Percentiles rank a stretch among this genome's conserved stretches.
Evolutionary conservation across 1,284 basidiomycete genomes (phyloP).

Genomic region (Ustilago lituana): DNA sequence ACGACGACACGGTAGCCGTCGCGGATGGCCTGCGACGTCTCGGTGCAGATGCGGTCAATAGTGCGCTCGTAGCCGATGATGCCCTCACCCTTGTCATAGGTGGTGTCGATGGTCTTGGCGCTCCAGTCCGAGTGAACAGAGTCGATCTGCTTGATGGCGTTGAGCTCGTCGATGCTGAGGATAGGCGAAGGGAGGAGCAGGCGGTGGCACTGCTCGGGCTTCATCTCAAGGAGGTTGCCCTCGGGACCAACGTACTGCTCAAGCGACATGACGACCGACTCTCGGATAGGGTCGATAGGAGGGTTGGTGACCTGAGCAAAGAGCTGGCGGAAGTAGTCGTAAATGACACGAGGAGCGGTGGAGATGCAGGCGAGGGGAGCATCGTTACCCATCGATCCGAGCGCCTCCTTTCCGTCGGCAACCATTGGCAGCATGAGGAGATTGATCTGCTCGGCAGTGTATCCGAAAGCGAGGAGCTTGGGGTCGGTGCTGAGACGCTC

Average conservation of each 20-base stretch:
- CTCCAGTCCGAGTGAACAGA: constrained; percentile 57
- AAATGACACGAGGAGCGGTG: constrained; percentile 59
- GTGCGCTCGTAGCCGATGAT: constrained; percentile 60
- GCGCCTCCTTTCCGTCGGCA: constrained; percentile 61
- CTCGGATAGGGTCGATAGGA: constrained; percentile 65
- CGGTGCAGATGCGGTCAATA: constrained; percentile 62
- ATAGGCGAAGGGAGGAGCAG: constrained; percentile 59
- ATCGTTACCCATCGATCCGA: constrained; percentile 66
- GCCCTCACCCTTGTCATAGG: constrained; percentile 61
- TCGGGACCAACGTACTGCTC: constrained; percentile 65
- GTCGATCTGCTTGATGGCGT: constrained; percentile 60
- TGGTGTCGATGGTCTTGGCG: constrained; percentile 62
- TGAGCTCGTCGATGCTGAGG: constrained; percentile 60
- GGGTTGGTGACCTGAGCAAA: constrained; percentile 67
- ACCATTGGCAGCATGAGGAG: constrained; percentile 65
- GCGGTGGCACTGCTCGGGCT: constrained; percentile 62
- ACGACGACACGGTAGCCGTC: constrained; percentile 58
- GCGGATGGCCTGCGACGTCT: constrained; percentile 61
- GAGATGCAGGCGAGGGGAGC: constrained; percentile 63
- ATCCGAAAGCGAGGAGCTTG: constrained; percentile 63
- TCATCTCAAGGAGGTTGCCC: constrained; percentile 65
- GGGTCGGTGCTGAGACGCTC: constrained; percentile 59
- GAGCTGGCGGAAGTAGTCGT: constrained; percentile 66
- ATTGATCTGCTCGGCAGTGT: constrained; percentile 64
- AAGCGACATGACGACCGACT: constrained; percentile 65